phyloP scores from a whole-genome alignment of 257 asterid species.

The Asclepias syriaca region DNA sequence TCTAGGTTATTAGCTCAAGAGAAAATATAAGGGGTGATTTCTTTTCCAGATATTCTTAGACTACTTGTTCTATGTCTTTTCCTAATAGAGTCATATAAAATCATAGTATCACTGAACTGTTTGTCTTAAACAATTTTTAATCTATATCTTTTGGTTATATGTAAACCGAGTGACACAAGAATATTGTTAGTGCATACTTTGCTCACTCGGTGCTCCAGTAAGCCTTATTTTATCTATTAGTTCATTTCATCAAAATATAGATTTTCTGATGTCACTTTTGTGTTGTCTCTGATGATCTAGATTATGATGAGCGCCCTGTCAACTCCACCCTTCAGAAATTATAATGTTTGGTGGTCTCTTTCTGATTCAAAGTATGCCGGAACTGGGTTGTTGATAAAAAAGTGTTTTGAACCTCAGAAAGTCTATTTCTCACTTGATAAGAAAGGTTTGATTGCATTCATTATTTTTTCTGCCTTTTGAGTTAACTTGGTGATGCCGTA shows the following conservation, averaged over 20 bases:
- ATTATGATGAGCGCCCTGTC: slow-evolving; percentile 70
- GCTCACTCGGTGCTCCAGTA: background rate
- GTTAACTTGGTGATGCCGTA: background rate
- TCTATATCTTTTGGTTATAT: background rate
- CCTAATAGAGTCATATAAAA: background rate
- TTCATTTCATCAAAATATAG: background rate
- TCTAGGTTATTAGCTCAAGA: background rate
- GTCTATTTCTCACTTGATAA: slow-evolving; percentile 81
- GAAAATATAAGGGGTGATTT: background rate
- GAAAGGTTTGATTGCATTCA: slow-evolving; percentile 39
- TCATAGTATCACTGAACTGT: background rate
- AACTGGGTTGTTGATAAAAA: slow-evolving; percentile 71
- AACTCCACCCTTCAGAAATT: slow-evolving; percentile 59
- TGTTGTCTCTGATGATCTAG: slow-evolving; percentile 38
- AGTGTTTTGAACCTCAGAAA: slow-evolving; percentile 65
- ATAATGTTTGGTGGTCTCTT: slow-evolving; percentile 93
- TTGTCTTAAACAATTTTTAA: background rate
- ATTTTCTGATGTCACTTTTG: background rate
- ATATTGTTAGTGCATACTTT: background rate
- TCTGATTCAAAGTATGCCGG: slow-evolving; percentile 95
- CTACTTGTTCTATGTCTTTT: background rate
- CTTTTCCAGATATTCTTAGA: background rate
- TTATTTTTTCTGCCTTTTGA: background rate
- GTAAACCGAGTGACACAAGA: background rate
- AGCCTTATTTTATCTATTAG: background rate